Percentiles rank a stretch among this genome's conserved stretches.
Evolutionary conservation across 208 protist species (phyloP).

Genomic region (Strigomonas galati): DNA sequence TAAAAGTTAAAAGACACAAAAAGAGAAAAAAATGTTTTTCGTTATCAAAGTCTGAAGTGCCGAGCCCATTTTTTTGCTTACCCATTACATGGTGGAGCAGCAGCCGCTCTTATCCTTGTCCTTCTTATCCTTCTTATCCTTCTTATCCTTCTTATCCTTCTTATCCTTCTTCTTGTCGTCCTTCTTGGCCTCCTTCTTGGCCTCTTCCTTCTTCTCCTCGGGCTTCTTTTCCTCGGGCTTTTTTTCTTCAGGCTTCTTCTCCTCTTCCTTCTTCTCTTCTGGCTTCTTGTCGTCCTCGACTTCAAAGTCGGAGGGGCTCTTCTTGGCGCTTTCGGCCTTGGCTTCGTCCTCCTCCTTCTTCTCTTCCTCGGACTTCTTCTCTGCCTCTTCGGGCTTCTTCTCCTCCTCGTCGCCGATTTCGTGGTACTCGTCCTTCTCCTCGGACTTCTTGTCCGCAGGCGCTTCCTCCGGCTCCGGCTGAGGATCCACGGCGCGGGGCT

Average conservation of each 20-base stretch:
- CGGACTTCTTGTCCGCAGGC: no score
- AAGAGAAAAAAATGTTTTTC: conserved; percentile 6
- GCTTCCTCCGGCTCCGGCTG: no score
- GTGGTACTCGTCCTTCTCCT: not conserved
- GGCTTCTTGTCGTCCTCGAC: not conserved
- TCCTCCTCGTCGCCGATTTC: conserved; percentile 6
- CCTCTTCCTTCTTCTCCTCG: no score
- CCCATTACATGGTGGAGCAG: conserved; percentile 31
- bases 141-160: no score
- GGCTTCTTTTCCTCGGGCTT: conserved; percentile 12
- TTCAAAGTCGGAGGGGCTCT: not conserved
- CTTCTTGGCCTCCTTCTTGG: no score
- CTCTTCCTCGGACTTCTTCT: conserved; percentile 1
- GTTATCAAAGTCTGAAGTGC: no score
- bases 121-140: conserved; percentile 25
- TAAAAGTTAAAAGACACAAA: not conserved
- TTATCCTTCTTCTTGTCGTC: no score
- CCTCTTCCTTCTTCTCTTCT: not conserved
- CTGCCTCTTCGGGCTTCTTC: conserved; percentile 6
- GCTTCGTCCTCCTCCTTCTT: not conserved
- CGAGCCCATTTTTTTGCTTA: no score
- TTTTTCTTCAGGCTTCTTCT: conserved; percentile 4
- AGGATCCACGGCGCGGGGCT: no score
- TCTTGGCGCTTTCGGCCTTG: not conserved
- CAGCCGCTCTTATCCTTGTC: conserved; percentile 31